A percentile compares a stretch with the other conserved stretches of the same genome.
Evolutionary conservation across 352 stramenopile species (phyloP).

Genomic region (Plasmopara viticola): DNA sequence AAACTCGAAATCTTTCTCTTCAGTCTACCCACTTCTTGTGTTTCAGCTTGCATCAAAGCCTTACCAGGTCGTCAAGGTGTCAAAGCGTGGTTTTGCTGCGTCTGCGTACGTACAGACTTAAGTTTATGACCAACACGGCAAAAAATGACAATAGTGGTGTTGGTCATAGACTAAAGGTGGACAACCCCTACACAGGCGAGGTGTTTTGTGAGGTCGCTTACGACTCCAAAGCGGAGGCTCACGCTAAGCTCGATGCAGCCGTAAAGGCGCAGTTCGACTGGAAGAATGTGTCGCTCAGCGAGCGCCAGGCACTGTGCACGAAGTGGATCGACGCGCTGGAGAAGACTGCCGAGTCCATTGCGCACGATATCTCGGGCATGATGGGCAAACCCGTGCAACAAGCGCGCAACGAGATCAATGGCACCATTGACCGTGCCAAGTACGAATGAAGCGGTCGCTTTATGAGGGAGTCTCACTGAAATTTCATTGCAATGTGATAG

Average conservation of each 20-base stretch:
- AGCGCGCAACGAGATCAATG: conserved; percentile 66
- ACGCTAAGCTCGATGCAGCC: conserved; percentile 51
- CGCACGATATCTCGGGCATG: conserved; percentile 69
- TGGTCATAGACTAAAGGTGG: conserved; percentile 41
- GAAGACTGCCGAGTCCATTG: conserved; percentile 52
- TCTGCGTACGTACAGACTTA: conserved; percentile 21
- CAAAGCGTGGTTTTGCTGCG: conserved; percentile 27
- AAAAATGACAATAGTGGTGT: too few relatives aligned
- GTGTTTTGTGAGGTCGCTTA: conserved; percentile 54
- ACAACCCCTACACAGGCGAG: conserved; percentile 74
- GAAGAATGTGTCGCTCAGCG: conserved; percentile 42
- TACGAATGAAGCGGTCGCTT: conserved; percentile 10
- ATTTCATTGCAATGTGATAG: conserved; percentile 11
- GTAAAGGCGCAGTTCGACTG: conserved; percentile 54
- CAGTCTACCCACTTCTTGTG: conserved; percentile 1
- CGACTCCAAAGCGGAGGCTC: conserved; percentile 44
- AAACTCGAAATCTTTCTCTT: neutral
- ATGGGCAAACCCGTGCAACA: conserved; percentile 83
- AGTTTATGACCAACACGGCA: too few relatives aligned
- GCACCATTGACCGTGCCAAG: conserved; percentile 59
- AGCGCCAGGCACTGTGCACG: conserved; percentile 53
- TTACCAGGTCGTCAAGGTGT: conserved; percentile 12
- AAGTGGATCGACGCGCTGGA: conserved; percentile 63
- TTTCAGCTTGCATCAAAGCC: conserved; percentile 16
- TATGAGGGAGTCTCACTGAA: neutral